These are phyloP conservation scores for Endothia cerciana DNA, from an alignment of 2,329 filamentous ascomycete genomes.

Conservation along the genomic window DNA sequence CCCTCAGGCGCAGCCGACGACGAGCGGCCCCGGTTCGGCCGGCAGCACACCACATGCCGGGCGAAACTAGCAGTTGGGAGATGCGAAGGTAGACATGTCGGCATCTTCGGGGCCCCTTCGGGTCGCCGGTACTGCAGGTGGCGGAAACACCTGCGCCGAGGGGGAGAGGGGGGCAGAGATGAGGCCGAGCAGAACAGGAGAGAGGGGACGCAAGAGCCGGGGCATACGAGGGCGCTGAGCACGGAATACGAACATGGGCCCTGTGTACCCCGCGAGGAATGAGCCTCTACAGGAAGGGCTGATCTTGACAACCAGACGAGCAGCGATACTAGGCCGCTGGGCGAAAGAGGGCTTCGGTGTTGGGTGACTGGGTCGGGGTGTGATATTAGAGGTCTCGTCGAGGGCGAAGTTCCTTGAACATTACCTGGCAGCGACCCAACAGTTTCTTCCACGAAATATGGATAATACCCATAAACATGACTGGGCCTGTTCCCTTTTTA, in stretches of 20 bases:
- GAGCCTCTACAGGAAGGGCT: not conserved
- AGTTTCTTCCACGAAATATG: not conserved
- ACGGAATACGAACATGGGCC: conserved; percentile 15
- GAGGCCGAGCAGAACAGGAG: not conserved
- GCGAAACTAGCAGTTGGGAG: conserved; percentile 6
- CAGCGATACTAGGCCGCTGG: conserved; percentile 2
- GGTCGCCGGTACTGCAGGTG: not conserved
- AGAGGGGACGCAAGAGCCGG: not conserved
- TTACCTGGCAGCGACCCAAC: not conserved
- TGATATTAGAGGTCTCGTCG: not conserved
- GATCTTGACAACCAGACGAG: not conserved
- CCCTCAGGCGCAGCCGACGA: conserved; percentile 15
- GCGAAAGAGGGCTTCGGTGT: not conserved
- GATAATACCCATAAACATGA: not conserved
- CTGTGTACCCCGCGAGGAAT: conserved; percentile 4
- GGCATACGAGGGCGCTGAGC: conserved; percentile 2
- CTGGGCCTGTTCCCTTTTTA: too few relatives aligned
- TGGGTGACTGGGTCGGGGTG: not conserved
- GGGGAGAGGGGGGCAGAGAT: not conserved
- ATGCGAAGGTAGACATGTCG: not conserved
- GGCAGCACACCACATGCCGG: conserved; percentile 3
- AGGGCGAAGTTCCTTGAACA: not conserved
- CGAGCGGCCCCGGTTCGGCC: not conserved
- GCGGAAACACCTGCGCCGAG: not conserved
- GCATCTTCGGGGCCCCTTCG: not conserved